phyloP scores from a whole-genome alignment of 1,139 yeast genomes.

The Hyphopichia burtonii region DNA sequence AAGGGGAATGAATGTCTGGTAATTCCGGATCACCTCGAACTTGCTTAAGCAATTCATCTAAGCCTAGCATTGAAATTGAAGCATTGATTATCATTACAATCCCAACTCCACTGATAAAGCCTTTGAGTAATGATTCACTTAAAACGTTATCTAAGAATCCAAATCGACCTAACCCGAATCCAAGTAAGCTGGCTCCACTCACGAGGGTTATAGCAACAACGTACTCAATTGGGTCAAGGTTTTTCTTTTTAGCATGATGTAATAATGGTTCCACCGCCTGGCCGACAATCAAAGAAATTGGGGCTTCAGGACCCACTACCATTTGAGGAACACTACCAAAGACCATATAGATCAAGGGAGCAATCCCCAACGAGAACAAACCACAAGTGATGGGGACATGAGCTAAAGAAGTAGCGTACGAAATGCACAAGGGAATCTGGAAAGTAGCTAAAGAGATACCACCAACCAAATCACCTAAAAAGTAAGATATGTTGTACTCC shows the following conservation, averaged over 20 bases:
- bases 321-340: constrained; percentile 94
- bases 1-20: constrained; percentile 72
- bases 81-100: constrained; percentile 84
- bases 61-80: constrained; percentile 67
- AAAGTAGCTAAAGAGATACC: constrained; percentile 89
- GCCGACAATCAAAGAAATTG: constrained; percentile 87
- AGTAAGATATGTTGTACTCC: constrained; percentile 49
- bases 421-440: constrained; percentile 85
- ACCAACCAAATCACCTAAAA: constrained; percentile 77
- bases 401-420: constrained; percentile 88
- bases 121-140: constrained; percentile 78
- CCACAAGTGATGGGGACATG: constrained; percentile 90
- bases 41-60: constrained; percentile 39
- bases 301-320: constrained; percentile 97
- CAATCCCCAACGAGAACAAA: constrained; percentile 72
- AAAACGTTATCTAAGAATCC: constrained; percentile 89
- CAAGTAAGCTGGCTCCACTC: constrained; percentile 72
- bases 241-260: constrained; percentile 46
- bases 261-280: constrained; percentile 76
- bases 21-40: constrained; percentile 32
- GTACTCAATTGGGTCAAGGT: constrained; percentile 58
- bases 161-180: constrained; percentile 77
- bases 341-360: constrained; percentile 78
- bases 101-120: constrained; percentile 93
- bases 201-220: constrained; percentile 74